phyloP scores from a whole-genome alignment of 495 filamentous ascomycete species.

The Aspergillus homomorphus region DNA sequence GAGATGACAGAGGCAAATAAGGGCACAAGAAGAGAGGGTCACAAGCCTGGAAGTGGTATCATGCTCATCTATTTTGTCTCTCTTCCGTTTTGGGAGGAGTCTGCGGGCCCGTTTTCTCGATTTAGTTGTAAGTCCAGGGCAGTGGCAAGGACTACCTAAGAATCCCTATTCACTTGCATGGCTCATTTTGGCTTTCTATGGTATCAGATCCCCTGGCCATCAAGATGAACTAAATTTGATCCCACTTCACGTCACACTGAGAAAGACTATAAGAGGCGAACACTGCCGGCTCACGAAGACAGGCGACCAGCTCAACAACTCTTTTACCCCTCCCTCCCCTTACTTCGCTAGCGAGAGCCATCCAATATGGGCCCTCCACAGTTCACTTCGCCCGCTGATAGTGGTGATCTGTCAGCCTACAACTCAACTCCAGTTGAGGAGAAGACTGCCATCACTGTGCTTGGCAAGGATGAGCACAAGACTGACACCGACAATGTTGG shows the following conservation, averaged over 20 bases:
- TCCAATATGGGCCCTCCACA: not conserved
- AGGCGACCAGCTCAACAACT: not conserved
- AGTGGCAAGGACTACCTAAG: not conserved
- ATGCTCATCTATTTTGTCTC: not conserved
- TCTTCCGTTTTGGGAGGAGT: too few relatives aligned
- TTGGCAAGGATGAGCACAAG: not conserved
- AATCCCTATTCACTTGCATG: not conserved
- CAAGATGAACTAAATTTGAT: not conserved
- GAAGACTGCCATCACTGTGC: constrained; percentile 7
- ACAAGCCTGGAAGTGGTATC: not conserved
- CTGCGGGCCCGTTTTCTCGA: too few relatives aligned
- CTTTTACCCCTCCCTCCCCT: not conserved
- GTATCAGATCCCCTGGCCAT: not conserved
- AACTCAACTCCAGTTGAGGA: not conserved
- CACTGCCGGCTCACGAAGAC: not conserved
- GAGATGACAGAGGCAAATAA: not conserved
- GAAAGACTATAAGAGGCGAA: not conserved
- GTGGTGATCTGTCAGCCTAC: not conserved
- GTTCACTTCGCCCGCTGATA: not conserved
- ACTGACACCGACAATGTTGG: constrained; percentile 5
- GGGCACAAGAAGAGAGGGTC: not conserved
- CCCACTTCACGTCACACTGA: not conserved
- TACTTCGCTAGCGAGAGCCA: not conserved
- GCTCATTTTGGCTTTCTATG: not conserved
- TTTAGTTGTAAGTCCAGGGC: not conserved